Evolutionary conservation across 176 grass and related monocot genomes (phyloP), one percentile per base, ranked within the genome.

Genomic region (Carex parvula): DNA sequence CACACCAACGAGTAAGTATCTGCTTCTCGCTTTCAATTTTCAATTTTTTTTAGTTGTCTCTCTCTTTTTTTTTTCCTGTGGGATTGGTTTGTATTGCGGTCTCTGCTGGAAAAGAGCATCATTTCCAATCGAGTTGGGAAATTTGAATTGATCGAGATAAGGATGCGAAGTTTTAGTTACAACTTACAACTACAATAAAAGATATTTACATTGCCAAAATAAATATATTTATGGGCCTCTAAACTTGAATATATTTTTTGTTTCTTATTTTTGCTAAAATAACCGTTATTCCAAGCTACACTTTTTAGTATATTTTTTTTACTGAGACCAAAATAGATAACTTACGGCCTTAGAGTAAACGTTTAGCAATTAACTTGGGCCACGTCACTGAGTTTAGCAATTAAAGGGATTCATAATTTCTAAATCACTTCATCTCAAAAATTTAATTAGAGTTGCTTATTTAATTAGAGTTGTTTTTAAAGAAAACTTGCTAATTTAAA

Each of bases 1-100:
- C 89, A 91, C 59, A 48, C 74, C 15, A 83, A 96, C 68, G 59
- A 86, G 90, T 90, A 44, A 26, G 84, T 52, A 53, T 69, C 14
- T 13, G 14, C 18, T 18, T 18, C 64, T 32, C 18, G 53, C 16
- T 48, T 8, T n/a, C 18, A 10, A 37, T 39, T 50, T 24, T 11
- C 46, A 46, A 46, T 2, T 55, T 76, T 60, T 10, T 79, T 78
- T 5, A 29, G 29, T 29, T 26, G 26, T 30, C 1, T 9, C 3
- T 37, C 5, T 79, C 15, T 33, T 1, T 62, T 3, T n/a, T n/a
- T 60, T 11, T 44, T 8, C 1, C 22, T 15, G 12, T 15, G 13
- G 24, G 64, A 2, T 35, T 24, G 64, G 13, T 14, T 64, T 29
- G 22, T 29, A n/a, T 14, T 50, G 8, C 55, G 37, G 2, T 15